A percentile compares a stretch with the other conserved stretches of the same genome.
These are phyloP conservation scores for Alternaria infectoria DNA, from an alignment of 2,329 filamentous ascomycete genomes.

Conservation along the genomic window DNA sequence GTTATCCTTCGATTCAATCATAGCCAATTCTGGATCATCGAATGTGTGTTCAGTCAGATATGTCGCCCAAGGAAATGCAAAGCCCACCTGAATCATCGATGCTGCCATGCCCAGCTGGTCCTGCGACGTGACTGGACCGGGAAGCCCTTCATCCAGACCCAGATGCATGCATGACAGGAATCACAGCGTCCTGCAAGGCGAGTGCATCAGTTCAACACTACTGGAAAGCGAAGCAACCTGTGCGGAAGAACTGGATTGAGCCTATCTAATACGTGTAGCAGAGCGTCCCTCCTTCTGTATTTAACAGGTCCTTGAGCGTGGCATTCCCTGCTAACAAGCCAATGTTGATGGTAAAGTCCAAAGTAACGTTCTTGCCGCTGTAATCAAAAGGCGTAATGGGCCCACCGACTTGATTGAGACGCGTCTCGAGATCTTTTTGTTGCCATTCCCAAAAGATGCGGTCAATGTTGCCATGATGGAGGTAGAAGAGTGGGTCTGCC, in stretches of 20 bases:
- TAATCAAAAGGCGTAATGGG: constrained; percentile 38
- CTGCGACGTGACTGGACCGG: background rate
- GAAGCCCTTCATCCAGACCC: background rate
- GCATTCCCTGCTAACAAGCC: constrained; percentile 35
- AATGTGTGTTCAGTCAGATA: background rate
- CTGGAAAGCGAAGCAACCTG: background rate
- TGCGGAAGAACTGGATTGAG: background rate
- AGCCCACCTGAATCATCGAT: background rate
- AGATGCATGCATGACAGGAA: background rate
- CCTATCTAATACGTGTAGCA: constrained; percentile 29
- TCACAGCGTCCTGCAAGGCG: background rate
- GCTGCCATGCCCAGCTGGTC: background rate
- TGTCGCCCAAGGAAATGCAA: background rate
- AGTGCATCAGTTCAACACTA: background rate
- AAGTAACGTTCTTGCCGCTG: constrained; percentile 36
- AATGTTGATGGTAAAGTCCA: constrained; percentile 41
- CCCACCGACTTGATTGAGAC: constrained; percentile 46
- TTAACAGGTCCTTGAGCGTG: constrained; percentile 36
- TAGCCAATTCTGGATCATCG: background rate
- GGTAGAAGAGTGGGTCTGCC: constrained; percentile 43
- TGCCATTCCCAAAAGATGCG: constrained; percentile 43
- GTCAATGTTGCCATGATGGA: constrained; percentile 50
- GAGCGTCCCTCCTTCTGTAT: constrained; percentile 26
- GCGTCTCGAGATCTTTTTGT: constrained; percentile 32
- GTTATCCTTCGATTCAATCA: background rate